phyloP scores from a whole-genome alignment of 2,329 filamentous ascomycete species.

The Monosporascus sp. region DNA sequence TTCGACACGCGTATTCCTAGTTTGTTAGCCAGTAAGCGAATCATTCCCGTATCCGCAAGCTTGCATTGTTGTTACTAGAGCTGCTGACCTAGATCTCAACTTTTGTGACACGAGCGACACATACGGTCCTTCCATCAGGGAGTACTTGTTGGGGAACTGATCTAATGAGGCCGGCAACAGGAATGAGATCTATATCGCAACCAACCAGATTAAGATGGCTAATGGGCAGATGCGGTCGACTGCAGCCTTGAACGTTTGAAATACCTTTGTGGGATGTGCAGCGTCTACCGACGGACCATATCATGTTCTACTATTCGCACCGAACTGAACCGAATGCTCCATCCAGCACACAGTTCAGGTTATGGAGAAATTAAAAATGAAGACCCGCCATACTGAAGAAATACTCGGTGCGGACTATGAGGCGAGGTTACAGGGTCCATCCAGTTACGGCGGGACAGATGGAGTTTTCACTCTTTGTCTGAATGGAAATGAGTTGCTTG shows the following conservation, averaged over 20 bases:
- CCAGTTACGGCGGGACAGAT: background rate
- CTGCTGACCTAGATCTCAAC: slow-evolving; percentile 19
- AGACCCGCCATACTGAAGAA: background rate
- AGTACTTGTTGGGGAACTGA: slow-evolving; percentile 39
- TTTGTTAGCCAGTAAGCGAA: too few relatives aligned
- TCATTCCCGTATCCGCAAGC: too few relatives aligned
- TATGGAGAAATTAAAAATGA: background rate
- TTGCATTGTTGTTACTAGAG: slow-evolving; percentile 13
- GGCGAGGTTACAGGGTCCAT: background rate
- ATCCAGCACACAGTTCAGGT: background rate
- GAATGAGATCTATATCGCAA: slow-evolving; percentile 43
- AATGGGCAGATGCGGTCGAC: background rate
- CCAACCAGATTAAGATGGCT: slow-evolving; percentile 35
- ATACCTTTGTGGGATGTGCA: background rate
- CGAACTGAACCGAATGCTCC: background rate
- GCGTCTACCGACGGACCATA: background rate
- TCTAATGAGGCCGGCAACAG: slow-evolving; percentile 37
- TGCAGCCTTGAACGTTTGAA: background rate
- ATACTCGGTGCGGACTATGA: background rate
- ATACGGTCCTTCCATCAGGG: slow-evolving; percentile 33
- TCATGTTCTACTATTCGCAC: background rate
- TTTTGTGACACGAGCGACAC: slow-evolving; percentile 26
- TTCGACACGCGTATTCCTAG: too few relatives aligned
- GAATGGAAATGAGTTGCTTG: background rate
- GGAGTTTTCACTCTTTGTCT: background rate